phyloP scores from a whole-genome alignment of 257 asterid genomes.

The Agastache rugosa region DNA sequence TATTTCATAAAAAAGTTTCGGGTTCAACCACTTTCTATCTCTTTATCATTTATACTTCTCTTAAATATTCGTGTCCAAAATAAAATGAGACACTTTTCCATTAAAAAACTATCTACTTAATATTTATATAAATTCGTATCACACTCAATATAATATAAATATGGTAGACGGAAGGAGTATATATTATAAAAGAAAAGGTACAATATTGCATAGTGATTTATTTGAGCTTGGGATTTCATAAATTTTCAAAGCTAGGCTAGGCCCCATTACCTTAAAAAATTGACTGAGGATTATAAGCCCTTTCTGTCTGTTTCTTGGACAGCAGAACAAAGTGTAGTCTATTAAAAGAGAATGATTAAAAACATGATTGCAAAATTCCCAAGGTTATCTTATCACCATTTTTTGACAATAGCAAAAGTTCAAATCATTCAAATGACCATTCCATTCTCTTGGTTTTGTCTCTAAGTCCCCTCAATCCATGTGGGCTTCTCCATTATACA shows the following conservation, averaged over 20 bases:
- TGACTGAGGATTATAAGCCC: slow-evolving; percentile 27
- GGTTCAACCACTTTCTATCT: no score
- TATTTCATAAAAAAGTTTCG: no score
- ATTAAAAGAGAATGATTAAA: slow-evolving; percentile 44
- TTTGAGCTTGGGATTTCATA: slow-evolving; percentile 20
- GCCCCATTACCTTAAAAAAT: slow-evolving; percentile 35
- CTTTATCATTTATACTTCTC: no score
- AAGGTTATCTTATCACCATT: slow-evolving; percentile 44
- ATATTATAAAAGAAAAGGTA: not conserved
- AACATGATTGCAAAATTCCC: slow-evolving; percentile 43
- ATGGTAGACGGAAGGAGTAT: no score
- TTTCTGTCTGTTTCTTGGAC: slow-evolving; percentile 55
- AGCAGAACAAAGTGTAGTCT: slow-evolving; percentile 44
- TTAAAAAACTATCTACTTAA: no score
- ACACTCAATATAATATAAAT: no score
- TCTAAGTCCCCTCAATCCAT: slow-evolving; percentile 43
- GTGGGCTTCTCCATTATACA: slow-evolving; percentile 49
- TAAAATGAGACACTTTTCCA: no score
- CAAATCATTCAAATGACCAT: slow-evolving; percentile 40
- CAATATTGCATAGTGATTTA: not conserved
- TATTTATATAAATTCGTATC: no score
- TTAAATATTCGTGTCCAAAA: no score
- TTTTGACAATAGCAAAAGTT: slow-evolving; percentile 37
- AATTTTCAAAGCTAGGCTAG: slow-evolving; percentile 28
- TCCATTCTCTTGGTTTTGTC: slow-evolving; percentile 43